Base-by-base conservation (phyloP, 2,329 filamentous ascomycete species). In the Fusarium beomiforme region DNA sequence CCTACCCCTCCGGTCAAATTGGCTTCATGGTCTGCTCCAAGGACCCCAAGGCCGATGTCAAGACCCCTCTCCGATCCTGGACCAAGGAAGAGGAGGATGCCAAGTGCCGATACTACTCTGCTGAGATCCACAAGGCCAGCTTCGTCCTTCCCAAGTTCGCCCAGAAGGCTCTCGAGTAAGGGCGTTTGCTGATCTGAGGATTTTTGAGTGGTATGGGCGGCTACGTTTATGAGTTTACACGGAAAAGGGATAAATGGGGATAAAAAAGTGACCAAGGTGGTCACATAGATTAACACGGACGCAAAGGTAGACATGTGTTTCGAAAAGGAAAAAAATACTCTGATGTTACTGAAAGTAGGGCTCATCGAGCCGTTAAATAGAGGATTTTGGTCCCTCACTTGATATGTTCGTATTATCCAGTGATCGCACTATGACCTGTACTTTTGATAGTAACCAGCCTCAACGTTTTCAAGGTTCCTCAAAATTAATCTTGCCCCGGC, bases 11-110 rank as follows among this genome's bases (percentile, higher is more conserved):
- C 62, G 96, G 96, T 81, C 96, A 99, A 87, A 99, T 99, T 79
- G 96, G 96, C 81, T 99, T 99, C 91, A 98, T 99, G 95, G 93
- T 99, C 81, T 98, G 96, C 91, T 93, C 89, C 91, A 98, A 99
- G 90, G 95, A 98, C 81, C 86, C 90, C 81, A 90, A 84, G 80
- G 90, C 91, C 82, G 89, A 99, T 84, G 89, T 98, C 81, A 93
- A 89, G 83, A 93, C 91, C 84, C 96, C 96, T 58, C 80, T 98
- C 70, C 92, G 96, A 79, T 87, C 84, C 77, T 97, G 94, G 92
- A 87, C 90, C 71, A 81, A 87, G 72, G 95, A 97, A 84, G 94
- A 98, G 85, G 96, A 99, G 89, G 91, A 93, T 80, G 91, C 93
- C 83, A 87, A 95, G 78, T 97, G 94, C 92, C 90, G 89, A 82